Percentiles rank a stretch among this genome's conserved stretches.
These are phyloP conservation scores for Mycena pura DNA, from an alignment of 768 basidiomycete genomes.

Conservation along the genomic window DNA sequence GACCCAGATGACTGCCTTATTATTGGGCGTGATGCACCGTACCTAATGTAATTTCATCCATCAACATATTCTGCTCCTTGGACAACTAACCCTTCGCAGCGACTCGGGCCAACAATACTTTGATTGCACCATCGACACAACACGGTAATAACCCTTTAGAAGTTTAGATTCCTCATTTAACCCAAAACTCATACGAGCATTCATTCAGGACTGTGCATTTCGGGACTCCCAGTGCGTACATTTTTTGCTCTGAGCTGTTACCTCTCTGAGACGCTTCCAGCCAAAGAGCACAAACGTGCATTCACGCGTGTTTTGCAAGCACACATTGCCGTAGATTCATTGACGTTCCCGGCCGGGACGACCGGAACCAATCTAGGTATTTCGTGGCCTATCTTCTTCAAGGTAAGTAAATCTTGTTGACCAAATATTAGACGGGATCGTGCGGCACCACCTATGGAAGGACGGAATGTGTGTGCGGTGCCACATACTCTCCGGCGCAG, in stretches of 20 bases:
- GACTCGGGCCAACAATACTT: conserved; percentile 78
- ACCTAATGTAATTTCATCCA: conserved; percentile 6
- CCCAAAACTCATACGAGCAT: too few relatives aligned
- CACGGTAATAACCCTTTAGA: too few relatives aligned
- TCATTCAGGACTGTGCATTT: conserved; percentile 58
- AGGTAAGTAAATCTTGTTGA: background rate
- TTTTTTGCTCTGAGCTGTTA: background rate
- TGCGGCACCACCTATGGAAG: conserved; percentile 66
- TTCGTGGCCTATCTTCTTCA: background rate
- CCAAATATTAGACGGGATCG: conserved; percentile 58
- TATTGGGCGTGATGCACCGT: conserved; percentile 59
- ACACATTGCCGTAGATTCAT: conserved; percentile 70
- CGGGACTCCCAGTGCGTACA: conserved; percentile 52
- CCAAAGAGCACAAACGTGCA: conserved; percentile 64
- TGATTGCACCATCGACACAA: conserved; percentile 80
- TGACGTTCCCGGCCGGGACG: conserved; percentile 67
- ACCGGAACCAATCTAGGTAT: conserved; percentile 41
- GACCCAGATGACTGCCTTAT: conserved; percentile 56
- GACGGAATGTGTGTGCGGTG: conserved; percentile 48
- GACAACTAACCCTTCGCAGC: conserved; percentile 32
- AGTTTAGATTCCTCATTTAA: too few relatives aligned
- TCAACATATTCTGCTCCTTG: conserved; percentile 4
- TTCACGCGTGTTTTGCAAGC: conserved; percentile 77
- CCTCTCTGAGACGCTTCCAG: background rate
- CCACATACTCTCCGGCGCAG: too few relatives aligned